Conservation (phyloP, 257 asterid species). For the Penstemon barbatus region DNA sequence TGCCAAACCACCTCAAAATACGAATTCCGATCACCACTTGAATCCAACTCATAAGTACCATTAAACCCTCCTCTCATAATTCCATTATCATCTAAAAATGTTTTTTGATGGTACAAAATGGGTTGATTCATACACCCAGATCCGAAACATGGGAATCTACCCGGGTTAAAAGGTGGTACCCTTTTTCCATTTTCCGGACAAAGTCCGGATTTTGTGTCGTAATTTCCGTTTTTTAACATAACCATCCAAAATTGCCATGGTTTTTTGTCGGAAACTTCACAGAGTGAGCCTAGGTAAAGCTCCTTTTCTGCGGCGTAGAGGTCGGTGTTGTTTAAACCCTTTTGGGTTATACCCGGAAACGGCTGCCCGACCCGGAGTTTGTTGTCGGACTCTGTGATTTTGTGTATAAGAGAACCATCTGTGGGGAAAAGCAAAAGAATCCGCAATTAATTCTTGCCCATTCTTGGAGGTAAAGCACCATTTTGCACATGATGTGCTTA, state of each 20-base stretch:
- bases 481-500: no score
- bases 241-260: constrained; percentile 90
- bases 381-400: constrained; percentile 55
- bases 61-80: constrained; percentile 56
- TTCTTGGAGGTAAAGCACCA: not conserved
- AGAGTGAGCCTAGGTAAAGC: constrained; percentile 56
- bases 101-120: constrained; percentile 40
- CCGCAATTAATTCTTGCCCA: not conserved
- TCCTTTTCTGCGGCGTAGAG: constrained; percentile 70
- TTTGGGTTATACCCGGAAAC: constrained; percentile 46
- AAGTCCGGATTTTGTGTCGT: constrained; percentile 55
- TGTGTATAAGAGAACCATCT: constrained; percentile 44
- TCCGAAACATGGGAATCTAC: constrained; percentile 67
- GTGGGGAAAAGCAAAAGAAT: not conserved
- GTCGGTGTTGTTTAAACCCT: constrained; percentile 48
- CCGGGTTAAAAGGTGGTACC: constrained; percentile 49
- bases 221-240: constrained; percentile 68
- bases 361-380: constrained; percentile 51
- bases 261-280: constrained; percentile 49
- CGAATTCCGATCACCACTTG: constrained; percentile 22
- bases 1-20: constrained; percentile 65
- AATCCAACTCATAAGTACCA: constrained; percentile 49
- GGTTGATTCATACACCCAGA: constrained; percentile 74
- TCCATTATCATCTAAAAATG: constrained; percentile 28
- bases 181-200: constrained; percentile 65